Percentiles rank a stretch among this genome's conserved stretches.
phyloP scores from a whole-genome alignment of 495 filamentous ascomycete genomes.

The Xeromyces bisporus region DNA sequence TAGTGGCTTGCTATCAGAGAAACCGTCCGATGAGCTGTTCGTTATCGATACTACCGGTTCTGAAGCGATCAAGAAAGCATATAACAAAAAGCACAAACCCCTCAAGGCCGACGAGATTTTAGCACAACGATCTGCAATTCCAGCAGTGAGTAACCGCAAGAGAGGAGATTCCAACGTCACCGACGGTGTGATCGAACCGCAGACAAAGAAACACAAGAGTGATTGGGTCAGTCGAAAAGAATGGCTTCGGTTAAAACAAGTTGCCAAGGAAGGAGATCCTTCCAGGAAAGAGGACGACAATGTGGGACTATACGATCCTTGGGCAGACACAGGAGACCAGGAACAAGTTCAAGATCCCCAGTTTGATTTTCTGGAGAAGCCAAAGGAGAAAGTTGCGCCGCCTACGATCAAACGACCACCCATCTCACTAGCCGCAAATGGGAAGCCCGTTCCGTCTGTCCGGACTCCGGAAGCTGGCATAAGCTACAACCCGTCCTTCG shows the following conservation, averaged over 20 bases:
- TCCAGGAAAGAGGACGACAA: conserved; percentile 35
- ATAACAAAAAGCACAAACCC: conserved; percentile 49
- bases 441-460: conserved; percentile 63
- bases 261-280: conserved; percentile 56
- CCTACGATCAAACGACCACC: conserved; percentile 59
- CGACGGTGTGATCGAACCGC: conserved; percentile 50
- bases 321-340: conserved; percentile 39
- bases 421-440: conserved; percentile 60
- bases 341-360: conserved; percentile 29
- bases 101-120: conserved; percentile 87
- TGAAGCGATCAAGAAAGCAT: conserved; percentile 38
- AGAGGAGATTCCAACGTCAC: conserved; percentile 38
- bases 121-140: conserved; percentile 61
- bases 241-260: conserved; percentile 51
- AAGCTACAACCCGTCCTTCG: conserved; percentile 81
- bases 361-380: conserved; percentile 44
- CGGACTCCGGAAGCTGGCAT: conserved; percentile 58
- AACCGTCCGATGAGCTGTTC: conserved; percentile 65
- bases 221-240: conserved; percentile 71
- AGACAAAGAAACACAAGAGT: conserved; percentile 52
- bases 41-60: conserved; percentile 61
- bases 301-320: conserved; percentile 56
- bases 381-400: conserved; percentile 51
- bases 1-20: conserved; percentile 72
- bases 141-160: conserved; percentile 60